phyloP scores from a whole-genome alignment of 345 rosid genomes.

The Aegle marmelos region DNA sequence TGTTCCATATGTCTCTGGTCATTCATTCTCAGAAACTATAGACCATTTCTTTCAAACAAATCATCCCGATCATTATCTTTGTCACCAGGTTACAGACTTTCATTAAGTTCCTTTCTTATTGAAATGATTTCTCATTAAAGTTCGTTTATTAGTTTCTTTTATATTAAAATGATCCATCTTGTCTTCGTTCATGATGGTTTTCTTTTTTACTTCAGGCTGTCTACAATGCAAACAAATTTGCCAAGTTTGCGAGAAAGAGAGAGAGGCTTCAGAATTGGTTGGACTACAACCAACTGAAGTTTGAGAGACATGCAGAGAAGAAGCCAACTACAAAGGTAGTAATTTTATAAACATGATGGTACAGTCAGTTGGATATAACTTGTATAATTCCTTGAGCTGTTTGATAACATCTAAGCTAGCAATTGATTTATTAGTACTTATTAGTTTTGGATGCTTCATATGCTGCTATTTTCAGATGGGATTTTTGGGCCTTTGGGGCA shows the following conservation, averaged over 20 bases:
- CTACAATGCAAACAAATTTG: constrained; percentile 75
- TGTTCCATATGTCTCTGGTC: constrained; percentile 62
- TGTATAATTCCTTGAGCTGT: not conserved
- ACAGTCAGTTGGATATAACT: not conserved
- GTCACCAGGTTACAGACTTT: constrained; percentile 63
- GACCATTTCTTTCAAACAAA: constrained; percentile 78
- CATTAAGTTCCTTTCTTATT: not conserved
- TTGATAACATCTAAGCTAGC: not conserved
- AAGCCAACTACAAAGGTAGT: constrained; percentile 72
- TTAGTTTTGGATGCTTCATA: constrained; percentile 11
- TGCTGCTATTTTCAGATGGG: constrained; percentile 58
- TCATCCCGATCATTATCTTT: constrained; percentile 86
- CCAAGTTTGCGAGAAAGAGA: constrained; percentile 69
- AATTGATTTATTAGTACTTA: not conserved
- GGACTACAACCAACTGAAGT: constrained; percentile 78
- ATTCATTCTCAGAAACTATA: constrained; percentile 53
- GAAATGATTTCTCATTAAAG: not conserved
- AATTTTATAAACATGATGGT: constrained; percentile 12
- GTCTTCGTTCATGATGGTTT: not conserved
- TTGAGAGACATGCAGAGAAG: constrained; percentile 76
- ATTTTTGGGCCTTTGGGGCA: constrained; percentile 81
- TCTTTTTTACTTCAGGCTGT: constrained; percentile 55
- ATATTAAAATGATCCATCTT: not conserved
- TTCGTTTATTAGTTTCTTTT: not conserved
- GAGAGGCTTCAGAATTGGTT: constrained; percentile 82